Evolutionary conservation across 169 alveolate genomes (phyloP), one percentile per base, ranked within the genome.

Genomic region (Plasmodium malariae): DNA sequence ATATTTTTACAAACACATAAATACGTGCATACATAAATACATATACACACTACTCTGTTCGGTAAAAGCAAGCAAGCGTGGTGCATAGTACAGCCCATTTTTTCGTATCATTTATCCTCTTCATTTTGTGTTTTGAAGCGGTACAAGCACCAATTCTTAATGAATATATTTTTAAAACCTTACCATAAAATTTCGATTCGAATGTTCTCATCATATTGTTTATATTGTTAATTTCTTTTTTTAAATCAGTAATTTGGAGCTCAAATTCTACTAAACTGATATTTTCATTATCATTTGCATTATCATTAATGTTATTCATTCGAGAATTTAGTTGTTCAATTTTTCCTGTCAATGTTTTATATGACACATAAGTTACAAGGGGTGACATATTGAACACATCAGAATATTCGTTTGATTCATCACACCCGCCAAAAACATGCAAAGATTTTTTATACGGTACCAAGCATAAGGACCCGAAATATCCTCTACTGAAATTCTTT

Each of bases 301-400:
- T 69, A 36, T 37, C 86, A 60, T 40, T 24, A 30, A 69, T 51
- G n/a, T 49, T 48, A 21, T 69, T 69, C 73, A 85, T 57, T 57
- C 30, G 68, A 37, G 34, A 19, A 54, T 85, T 48, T 40, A 69
- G 65, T 32, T 60, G 62, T 37, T 85, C 92, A 17, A 85, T 55
- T 43, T 57, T 57, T 19, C 71, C 87, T 32, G 70, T 69, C 60
- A 85, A 85, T 11, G 26, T 17, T 63, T 85, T 85, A 62, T 85
- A 85, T 32, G 80, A 69, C 34, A 70, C 92, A 62, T 85, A 85
- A 0, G 92, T 85, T 37, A 70, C 92, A 21, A 85, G 49, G 11
- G 92, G 92, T 34, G 92, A 69, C 69, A 85, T 12, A 60, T 87
- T 85, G 70, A 85, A 85, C 9, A 45, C 92, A 36, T 85, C 87